Conservation (phyloP, 2,329 filamentous ascomycete genomes). For the Cryphonectria carpinicola region DNA sequence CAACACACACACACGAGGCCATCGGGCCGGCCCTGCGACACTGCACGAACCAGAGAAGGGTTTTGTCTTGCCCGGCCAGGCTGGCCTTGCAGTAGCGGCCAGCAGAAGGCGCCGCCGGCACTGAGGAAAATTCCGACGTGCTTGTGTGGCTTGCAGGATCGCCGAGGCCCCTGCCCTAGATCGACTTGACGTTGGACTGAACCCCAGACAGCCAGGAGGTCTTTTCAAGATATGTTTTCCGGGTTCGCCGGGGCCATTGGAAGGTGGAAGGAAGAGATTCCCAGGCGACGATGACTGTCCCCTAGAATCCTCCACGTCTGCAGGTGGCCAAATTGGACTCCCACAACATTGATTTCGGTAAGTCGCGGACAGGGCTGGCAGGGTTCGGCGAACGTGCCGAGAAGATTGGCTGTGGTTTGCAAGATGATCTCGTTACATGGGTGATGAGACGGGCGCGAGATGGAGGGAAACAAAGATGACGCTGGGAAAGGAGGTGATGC, state of each 20-base stretch:
- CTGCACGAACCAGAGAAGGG: slow-evolving; percentile 5
- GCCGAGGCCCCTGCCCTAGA: neutral
- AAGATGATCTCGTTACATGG: slow-evolving; percentile 7
- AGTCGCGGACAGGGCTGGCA: slow-evolving; percentile 1
- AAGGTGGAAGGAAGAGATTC: neutral
- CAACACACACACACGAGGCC: neutral
- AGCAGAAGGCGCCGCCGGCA: neutral
- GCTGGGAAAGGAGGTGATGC: neutral
- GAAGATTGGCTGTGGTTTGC: slow-evolving; percentile 7
- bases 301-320: neutral
- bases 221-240: neutral
- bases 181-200: neutral
- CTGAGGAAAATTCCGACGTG: neutral
- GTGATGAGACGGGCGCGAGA: slow-evolving; percentile 7
- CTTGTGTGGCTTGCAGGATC: slow-evolving; percentile 7
- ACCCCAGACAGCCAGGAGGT: neutral
- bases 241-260: neutral
- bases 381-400: slow-evolving; percentile 5
- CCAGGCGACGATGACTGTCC: neutral
- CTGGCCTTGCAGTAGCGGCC: neutral
- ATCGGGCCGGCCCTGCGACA: neutral
- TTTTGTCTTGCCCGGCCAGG: neutral
- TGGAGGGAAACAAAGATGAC: slow-evolving; percentile 4
- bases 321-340: neutral
- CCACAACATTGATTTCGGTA: neutral